Conservation (phyloP, 2,329 filamentous ascomycete species). For the Penicillium frequentans region DNA sequence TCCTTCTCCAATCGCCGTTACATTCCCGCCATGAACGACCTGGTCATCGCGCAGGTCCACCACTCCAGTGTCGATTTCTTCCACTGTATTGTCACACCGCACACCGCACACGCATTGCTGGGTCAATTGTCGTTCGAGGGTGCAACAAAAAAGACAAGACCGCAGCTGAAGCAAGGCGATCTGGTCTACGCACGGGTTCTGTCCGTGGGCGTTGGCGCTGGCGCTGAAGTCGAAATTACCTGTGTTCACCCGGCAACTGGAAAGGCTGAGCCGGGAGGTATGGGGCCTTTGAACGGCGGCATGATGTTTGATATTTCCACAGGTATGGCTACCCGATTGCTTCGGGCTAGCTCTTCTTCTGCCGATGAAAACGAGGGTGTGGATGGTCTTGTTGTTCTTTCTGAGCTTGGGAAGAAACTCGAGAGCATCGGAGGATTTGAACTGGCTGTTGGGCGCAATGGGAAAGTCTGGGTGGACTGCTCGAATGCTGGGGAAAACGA, state of each 20-base stretch:
- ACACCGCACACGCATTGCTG: slow-evolving; percentile 65
- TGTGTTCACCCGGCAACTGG: slow-evolving; percentile 85
- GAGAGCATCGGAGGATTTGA: slow-evolving; percentile 68
- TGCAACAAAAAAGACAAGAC: slow-evolving; percentile 87
- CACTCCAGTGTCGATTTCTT: slow-evolving; percentile 75
- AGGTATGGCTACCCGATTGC: slow-evolving; percentile 76
- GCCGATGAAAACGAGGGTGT: slow-evolving; percentile 45
- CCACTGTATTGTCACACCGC: slow-evolving; percentile 71
- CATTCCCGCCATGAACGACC: slow-evolving; percentile 73
- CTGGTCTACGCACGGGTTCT: slow-evolving; percentile 86
- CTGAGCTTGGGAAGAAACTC: slow-evolving; percentile 77
- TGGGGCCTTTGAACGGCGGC: slow-evolving; percentile 79
- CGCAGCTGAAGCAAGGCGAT: slow-evolving; percentile 70
- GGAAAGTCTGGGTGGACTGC: slow-evolving; percentile 86
- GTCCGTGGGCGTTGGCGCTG: slow-evolving; percentile 73
- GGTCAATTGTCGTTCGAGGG: slow-evolving; percentile 91
- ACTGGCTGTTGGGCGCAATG: slow-evolving; percentile 89
- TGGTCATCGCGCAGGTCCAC: slow-evolving; percentile 83
- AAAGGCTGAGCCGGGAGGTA: slow-evolving; percentile 80
- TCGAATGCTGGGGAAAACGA: slow-evolving; percentile 54
- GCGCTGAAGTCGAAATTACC: slow-evolving; percentile 87
- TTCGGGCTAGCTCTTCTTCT: slow-evolving; percentile 44
- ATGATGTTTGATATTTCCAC: slow-evolving; percentile 82
- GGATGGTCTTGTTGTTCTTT: slow-evolving; percentile 70
- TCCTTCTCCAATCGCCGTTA: slow-evolving; percentile 61